Evolutionary conservation across 768 basidiomycete genomes (phyloP), one percentile per base, ranked within the genome.

Genomic region (Leccinum imitatum): DNA sequence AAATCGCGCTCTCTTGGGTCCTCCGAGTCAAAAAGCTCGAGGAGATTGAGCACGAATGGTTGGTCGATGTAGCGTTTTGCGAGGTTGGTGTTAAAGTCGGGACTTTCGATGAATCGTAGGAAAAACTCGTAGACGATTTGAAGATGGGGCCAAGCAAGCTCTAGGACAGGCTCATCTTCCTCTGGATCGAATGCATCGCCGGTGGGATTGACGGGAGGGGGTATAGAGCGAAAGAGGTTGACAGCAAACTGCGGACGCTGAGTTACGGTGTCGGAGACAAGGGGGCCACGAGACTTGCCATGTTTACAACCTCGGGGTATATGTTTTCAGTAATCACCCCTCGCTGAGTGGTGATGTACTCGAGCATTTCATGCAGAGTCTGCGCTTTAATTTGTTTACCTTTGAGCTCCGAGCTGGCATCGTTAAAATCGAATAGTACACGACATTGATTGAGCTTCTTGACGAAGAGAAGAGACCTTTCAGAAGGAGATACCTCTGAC

Each of bases 51-150:
- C 11, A 99, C 94, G 72, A 99, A 99, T 31, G 84, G 77, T 68
- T 98, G 96, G 72, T 98, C 97, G 71, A 99, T 94, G 75, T 94
- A 97, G 58, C 93, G 91, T 77, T 98, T 99, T 61, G 97, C 97
- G 63, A 95, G 78, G 74, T 97, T 97, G 63, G 93, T 95, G 82
- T 96, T 98, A 80, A 99, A 98, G 74, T 99, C 97, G 17, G 91
- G 91, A 67, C 87, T 91, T 76, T 99, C 97, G 60, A 99, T 91
- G 71, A 99, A 99, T 41, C 97, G 90, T 33, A 99, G 87, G 85
- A 99, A 99, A 77, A 99, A 98, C 76, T 99, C 97, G 79, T 99
- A 99, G 55, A 99, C 97, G 65, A 99, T 95, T 75, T 99, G 95
- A 58, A 99, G 84, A 75, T 99, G 97, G 44, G 97, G 97, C 97